Percentiles rank a stretch among this genome's conserved stretches.
phyloP scores from a whole-genome alignment of 2,329 filamentous ascomycete genomes.

The Aureobasidium sp. region DNA sequence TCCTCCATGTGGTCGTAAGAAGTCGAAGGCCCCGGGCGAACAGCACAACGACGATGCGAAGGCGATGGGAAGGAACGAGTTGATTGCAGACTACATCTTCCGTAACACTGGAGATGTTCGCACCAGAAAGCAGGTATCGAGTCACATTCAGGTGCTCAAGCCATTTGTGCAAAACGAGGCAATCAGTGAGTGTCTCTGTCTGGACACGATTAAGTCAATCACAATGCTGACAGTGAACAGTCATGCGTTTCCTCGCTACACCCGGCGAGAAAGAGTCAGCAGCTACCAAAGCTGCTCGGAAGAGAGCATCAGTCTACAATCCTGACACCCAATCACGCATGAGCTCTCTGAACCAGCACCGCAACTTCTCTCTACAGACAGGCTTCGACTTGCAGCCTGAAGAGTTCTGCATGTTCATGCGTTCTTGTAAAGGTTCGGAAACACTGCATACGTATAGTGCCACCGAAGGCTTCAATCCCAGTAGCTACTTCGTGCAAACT shows the following conservation, averaged over 20 bases:
- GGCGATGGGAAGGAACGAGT: constrained; percentile 51
- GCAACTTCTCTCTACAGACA: not conserved
- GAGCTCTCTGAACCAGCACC: not conserved
- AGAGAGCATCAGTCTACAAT: not conserved
- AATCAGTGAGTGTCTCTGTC: constrained; percentile 17
- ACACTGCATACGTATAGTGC: constrained; percentile 8
- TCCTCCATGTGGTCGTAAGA: constrained; percentile 50
- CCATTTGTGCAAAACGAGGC: constrained; percentile 44
- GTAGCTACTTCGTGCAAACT: not conserved
- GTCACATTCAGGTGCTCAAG: constrained; percentile 55
- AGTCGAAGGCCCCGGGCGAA: constrained; percentile 23
- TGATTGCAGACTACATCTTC: constrained; percentile 51
- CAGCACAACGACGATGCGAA: constrained; percentile 29
- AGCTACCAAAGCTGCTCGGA: not conserved
- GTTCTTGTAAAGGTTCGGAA: not conserved
- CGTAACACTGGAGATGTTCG: constrained; percentile 45
- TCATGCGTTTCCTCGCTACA: constrained; percentile 10
- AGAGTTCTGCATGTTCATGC: constrained; percentile 11
- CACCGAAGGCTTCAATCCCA: not conserved
- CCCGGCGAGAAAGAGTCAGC: constrained; percentile 6
- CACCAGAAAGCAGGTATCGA: constrained; percentile 53
- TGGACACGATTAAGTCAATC: not conserved
- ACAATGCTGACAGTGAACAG: not conserved
- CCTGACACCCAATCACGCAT: not conserved
- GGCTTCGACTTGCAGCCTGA: not conserved